A percentile compares a stretch with the other conserved stretches of the same genome.
phyloP scores from a whole-genome alignment of 1,139 yeast species.

The Sugiyamaella sp. region DNA sequence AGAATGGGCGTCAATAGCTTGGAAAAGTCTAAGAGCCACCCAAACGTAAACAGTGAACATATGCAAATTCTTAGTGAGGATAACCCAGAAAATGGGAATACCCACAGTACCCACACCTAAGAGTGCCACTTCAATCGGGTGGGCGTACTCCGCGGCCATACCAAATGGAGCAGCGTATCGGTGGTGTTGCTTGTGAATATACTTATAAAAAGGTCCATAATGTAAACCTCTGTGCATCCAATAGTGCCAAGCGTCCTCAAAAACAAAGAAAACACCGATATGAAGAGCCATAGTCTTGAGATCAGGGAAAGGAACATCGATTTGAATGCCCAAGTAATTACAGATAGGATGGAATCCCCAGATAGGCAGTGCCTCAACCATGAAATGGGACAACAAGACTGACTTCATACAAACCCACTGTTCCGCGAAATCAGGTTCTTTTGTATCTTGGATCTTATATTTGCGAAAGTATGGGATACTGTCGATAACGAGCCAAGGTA shows the following conservation, averaged over 20 bases:
- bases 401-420: conserved; percentile 91
- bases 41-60: conserved; percentile 82
- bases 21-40: conserved; percentile 86
- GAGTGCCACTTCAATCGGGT: conserved; percentile 87
- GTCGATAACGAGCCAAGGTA: conserved; percentile 86
- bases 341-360: conserved; percentile 97
- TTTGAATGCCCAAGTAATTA: conserved; percentile 70
- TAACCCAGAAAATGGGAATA: conserved; percentile 74
- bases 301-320: conserved; percentile 80
- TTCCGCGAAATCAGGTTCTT: conserved; percentile 75
- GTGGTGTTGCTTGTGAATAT: conserved; percentile 95
- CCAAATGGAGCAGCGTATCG: conserved; percentile 98
- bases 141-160: conserved; percentile 94
- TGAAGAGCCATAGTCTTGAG: conserved; percentile 61
- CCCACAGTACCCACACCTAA: conserved; percentile 93
- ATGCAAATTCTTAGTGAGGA: conserved; percentile 70
- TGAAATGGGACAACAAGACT: conserved; percentile 80
- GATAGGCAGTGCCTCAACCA: conserved; percentile 93
- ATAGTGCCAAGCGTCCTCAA: conserved; percentile 96
- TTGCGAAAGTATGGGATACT: conserved; percentile 71
- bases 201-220: conserved; percentile 82
- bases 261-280: conserved; percentile 71
- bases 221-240: conserved; percentile 91
- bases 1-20: conserved; percentile 95
- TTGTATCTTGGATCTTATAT: conserved; percentile 80